A percentile compares a stretch with the other conserved stretches of the same genome.
Evolutionary conservation across 2,329 filamentous ascomycete species (phyloP).

Genomic region (Ustilaginoidea virens): DNA sequence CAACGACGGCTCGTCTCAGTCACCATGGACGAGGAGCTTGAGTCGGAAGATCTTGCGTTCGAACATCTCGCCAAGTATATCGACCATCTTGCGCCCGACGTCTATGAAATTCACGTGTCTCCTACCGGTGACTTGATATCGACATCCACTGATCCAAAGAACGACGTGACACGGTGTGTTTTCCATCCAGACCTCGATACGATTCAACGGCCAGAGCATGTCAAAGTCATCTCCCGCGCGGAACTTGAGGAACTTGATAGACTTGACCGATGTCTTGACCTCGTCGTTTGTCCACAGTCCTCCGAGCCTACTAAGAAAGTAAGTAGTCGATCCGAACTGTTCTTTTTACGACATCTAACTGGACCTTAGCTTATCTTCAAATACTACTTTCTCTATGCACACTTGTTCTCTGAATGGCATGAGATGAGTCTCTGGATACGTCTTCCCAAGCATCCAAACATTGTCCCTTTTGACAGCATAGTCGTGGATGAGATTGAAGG

Average conservation of each 20-base stretch:
- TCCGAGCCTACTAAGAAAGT: conserved; percentile 4
- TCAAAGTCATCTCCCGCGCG: conserved; percentile 6
- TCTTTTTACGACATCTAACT: background rate
- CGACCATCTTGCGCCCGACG: conserved; percentile 7
- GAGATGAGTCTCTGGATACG: conserved; percentile 20
- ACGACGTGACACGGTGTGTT: conserved; percentile 13
- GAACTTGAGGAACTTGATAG: conserved; percentile 16
- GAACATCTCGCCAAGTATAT: conserved; percentile 9
- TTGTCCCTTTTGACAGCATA: conserved; percentile 19
- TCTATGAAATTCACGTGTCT: conserved; percentile 11
- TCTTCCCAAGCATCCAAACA: conserved; percentile 20
- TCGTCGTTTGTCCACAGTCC: conserved; percentile 9
- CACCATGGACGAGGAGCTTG: conserved; percentile 12
- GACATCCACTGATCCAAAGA: conserved; percentile 10
- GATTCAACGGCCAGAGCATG: conserved; percentile 6
- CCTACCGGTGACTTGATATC: conserved; percentile 5
- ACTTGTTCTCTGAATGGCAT: conserved; percentile 12
- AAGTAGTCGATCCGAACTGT: background rate
- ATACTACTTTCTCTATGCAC: conserved; percentile 15
- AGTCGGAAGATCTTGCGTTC: conserved; percentile 8
- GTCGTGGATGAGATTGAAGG: conserved; percentile 18
- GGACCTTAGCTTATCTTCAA: conserved; percentile 16
- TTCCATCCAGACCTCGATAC: conserved; percentile 11
- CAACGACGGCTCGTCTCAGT: conserved; percentile 11
- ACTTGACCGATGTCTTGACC: conserved; percentile 12